Evolutionary conservation across 2,329 filamentous ascomycete genomes (phyloP).

Genomic region (Hymenoscyphus fraxineus): DNA sequence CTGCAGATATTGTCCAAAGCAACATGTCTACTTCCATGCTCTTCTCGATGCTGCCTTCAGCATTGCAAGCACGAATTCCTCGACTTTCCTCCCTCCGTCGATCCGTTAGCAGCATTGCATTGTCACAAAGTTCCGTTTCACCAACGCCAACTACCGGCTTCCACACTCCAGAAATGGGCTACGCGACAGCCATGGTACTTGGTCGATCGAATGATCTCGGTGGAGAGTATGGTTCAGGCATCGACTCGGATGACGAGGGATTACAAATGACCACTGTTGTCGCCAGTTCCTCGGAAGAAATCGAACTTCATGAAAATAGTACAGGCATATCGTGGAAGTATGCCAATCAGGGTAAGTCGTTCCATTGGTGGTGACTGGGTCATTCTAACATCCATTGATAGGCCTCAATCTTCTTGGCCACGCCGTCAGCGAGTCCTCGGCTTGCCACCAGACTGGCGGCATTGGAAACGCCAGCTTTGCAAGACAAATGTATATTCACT

Average conservation of each 20-base stretch:
- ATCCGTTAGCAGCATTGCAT: slow-evolving; percentile 35
- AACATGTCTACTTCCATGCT: slow-evolving; percentile 41
- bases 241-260: slow-evolving; percentile 23
- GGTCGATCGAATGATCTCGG: slow-evolving; percentile 11
- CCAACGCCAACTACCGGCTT: slow-evolving; percentile 32
- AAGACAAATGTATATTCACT: slow-evolving; percentile 61
- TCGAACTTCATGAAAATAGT: slow-evolving; percentile 23
- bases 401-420: slow-evolving; percentile 45
- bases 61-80: slow-evolving; percentile 49
- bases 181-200: slow-evolving; percentile 26
- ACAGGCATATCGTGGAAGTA: slow-evolving; percentile 49
- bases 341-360: slow-evolving; percentile 44
- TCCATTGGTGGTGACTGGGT: neutral
- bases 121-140: slow-evolving; percentile 21
- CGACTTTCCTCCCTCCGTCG: slow-evolving; percentile 47
- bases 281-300: slow-evolving; percentile 3
- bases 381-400: slow-evolving; percentile 24
- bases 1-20: slow-evolving; percentile 14
- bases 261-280: slow-evolving; percentile 2
- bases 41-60: slow-evolving; percentile 50
- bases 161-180: slow-evolving; percentile 26
- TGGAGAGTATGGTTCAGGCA: slow-evolving; percentile 17
- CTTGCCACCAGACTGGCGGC: slow-evolving; percentile 28
- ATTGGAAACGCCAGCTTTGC: slow-evolving; percentile 45
- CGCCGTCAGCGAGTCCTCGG: slow-evolving; percentile 43